Percentiles rank a stretch among this genome's conserved stretches.
phyloP scores from a whole-genome alignment of 2,329 filamentous ascomycete species.

The Scedosporium apiospermum region DNA sequence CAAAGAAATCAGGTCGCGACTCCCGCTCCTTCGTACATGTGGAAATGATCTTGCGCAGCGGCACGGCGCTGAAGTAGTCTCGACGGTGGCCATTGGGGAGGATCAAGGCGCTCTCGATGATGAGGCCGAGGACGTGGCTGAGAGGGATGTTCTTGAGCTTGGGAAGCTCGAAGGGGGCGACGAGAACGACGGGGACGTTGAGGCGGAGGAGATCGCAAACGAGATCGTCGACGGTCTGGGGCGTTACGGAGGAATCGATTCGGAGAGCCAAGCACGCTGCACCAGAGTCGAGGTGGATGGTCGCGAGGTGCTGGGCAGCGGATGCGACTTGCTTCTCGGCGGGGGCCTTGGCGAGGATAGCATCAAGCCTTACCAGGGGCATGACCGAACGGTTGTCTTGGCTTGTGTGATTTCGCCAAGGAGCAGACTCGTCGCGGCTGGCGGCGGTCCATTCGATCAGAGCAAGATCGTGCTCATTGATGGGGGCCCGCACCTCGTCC shows the following conservation, averaged over 20 bases:
- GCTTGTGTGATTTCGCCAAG: conserved; percentile 4
- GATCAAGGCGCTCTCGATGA: conserved; percentile 32
- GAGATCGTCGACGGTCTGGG: conserved; percentile 2
- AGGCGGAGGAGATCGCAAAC: conserved; percentile 3
- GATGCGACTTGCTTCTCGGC: conserved; percentile 1
- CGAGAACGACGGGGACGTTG: conserved; percentile 5
- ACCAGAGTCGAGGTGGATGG: conserved; percentile 4
- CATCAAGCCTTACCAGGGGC: conserved; percentile 3
- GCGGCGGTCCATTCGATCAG: conserved; percentile 3
- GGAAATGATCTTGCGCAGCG: conserved; percentile 22
- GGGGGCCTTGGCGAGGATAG: background rate
- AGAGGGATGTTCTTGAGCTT: background rate
- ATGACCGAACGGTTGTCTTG: conserved; percentile 3
- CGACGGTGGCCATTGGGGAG: conserved; percentile 27
- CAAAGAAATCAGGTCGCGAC: conserved; percentile 22
- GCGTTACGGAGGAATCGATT: background rate
- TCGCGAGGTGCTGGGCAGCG: conserved; percentile 1
- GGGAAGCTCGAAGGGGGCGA: background rate
- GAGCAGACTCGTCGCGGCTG: conserved; percentile 3
- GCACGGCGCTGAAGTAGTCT: conserved; percentile 31
- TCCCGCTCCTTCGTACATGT: conserved; percentile 19
- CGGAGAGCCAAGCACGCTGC: conserved; percentile 2
- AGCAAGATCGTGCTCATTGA: conserved; percentile 3
- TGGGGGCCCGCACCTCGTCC: conserved; percentile 2
- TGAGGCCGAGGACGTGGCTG: conserved; percentile 22